Conservation (phyloP, 495 filamentous ascomycete genomes). For the Aspergillus biplanus region DNA sequence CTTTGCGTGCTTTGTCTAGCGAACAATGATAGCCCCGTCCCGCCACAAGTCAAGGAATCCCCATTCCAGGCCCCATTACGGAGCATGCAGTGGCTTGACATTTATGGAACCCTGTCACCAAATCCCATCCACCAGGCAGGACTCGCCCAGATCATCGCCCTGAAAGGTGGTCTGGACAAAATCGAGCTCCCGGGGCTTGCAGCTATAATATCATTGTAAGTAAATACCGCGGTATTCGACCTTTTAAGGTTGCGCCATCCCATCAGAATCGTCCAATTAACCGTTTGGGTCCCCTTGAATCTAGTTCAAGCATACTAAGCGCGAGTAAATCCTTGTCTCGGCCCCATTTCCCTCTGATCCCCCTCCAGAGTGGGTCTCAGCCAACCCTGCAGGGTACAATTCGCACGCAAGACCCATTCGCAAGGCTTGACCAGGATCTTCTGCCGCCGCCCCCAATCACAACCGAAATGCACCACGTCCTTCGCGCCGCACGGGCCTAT, state of each 20-base stretch:
- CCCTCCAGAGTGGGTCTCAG: neutral
- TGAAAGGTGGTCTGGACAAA: neutral
- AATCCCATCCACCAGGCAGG: neutral
- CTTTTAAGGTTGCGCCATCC: too few relatives aligned
- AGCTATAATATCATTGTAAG: constrained; percentile 1
- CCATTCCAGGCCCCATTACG: neutral
- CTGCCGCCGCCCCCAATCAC: neutral
- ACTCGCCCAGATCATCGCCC: neutral
- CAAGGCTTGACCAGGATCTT: neutral
- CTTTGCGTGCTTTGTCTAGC: neutral
- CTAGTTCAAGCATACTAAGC: neutral
- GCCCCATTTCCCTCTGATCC: neutral
- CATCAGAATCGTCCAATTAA: neutral
- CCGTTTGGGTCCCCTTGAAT: neutral
- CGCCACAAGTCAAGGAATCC: neutral
- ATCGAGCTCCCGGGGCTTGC: neutral
- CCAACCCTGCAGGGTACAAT: neutral
- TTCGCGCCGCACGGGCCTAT: neutral
- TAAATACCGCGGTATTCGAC: neutral
- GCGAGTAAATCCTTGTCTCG: neutral
- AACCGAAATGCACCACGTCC: neutral
- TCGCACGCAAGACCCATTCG: neutral
- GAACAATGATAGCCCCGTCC: neutral
- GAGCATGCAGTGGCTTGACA: constrained; percentile 2
- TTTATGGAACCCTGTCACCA: neutral